phyloP scores from a whole-genome alignment of 1,284 basidiomycete genomes.

The Microbotryomycetes sp. region DNA sequence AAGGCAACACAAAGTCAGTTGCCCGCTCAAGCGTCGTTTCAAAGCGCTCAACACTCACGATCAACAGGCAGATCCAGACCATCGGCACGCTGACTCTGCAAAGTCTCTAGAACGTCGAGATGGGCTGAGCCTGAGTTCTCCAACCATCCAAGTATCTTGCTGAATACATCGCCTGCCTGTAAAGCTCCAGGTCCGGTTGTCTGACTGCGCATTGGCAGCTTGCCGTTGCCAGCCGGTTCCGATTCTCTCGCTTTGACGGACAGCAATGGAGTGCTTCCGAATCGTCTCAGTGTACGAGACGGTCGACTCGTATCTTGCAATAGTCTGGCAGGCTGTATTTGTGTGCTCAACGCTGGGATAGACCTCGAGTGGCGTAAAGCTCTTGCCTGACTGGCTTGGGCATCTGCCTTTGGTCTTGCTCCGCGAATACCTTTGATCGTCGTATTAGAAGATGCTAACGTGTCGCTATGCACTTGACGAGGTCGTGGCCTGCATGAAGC shows the following conservation, averaged over 20 bases:
- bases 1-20: not conserved
- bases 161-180: slow-evolving; percentile 34
- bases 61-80: slow-evolving; percentile 24
- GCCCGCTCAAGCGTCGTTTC: too few species aligned
- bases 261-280: not conserved
- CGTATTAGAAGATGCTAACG: too few species aligned
- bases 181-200: not conserved
- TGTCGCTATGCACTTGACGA: too few species aligned
- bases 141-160: slow-evolving; percentile 36
- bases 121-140: not conserved
- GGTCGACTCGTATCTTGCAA: too few species aligned
- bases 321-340: slow-evolving; percentile 11
- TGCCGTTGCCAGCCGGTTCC: not conserved
- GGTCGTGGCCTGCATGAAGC: not conserved
- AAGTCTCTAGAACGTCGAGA: not conserved
- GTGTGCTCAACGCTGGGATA: too few species aligned
- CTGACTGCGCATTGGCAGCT: not conserved
- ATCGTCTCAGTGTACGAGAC: slow-evolving; percentile 7
- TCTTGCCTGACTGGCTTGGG: too few species aligned
- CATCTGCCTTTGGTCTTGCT: too few species aligned
- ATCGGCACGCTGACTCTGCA: not conserved
- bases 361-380: too few species aligned
- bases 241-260: not conserved
- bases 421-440: too few species aligned
- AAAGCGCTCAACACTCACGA: slow-evolving; percentile 1